phyloP scores from a whole-genome alignment of 768 basidiomycete genomes.

The Pisolithus marmoratus region DNA sequence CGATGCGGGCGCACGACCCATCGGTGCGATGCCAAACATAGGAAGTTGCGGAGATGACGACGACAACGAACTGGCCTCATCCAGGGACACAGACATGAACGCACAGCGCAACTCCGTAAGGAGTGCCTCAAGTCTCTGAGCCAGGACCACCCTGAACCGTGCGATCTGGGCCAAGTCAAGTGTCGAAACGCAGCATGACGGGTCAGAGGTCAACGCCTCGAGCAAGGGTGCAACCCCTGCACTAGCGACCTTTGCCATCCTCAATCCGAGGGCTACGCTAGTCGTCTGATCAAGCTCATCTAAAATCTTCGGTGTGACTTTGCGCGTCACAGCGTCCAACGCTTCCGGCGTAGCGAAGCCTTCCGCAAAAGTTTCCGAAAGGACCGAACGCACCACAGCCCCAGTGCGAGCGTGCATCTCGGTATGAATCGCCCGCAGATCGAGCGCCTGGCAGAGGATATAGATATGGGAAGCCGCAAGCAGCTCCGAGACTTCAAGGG shows the following conservation, averaged over 20 bases:
- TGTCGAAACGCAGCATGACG: neutral
- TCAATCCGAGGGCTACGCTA: constrained; percentile 61
- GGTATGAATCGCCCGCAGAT: constrained; percentile 68
- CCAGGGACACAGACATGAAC: constrained; percentile 12
- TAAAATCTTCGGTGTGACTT: constrained; percentile 37
- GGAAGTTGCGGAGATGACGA: constrained; percentile 22
- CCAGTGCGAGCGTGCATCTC: constrained; percentile 44
- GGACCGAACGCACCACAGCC: constrained; percentile 11
- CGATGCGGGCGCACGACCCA: constrained; percentile 63
- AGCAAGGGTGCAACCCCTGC: constrained; percentile 57
- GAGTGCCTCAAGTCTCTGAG: constrained; percentile 11
- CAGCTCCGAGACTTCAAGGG: constrained; percentile 73
- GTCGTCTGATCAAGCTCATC: constrained; percentile 59
- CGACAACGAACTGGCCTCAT: constrained; percentile 7
- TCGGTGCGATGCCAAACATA: constrained; percentile 39
- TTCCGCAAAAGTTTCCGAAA: constrained; percentile 7
- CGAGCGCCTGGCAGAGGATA: constrained; percentile 75
- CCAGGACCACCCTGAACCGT: constrained; percentile 15
- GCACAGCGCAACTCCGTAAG: constrained; percentile 26
- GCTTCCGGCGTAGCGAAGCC: constrained; percentile 10
- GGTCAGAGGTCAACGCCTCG: constrained; percentile 30
- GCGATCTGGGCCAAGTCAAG: constrained; percentile 20
- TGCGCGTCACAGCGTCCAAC: constrained; percentile 13
- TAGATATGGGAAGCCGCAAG: constrained; percentile 74
- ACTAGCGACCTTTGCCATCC: constrained; percentile 68